Evolutionary conservation across 129 eudicot genomes (phyloP).

Genomic region (Flaveria robusta): DNA sequence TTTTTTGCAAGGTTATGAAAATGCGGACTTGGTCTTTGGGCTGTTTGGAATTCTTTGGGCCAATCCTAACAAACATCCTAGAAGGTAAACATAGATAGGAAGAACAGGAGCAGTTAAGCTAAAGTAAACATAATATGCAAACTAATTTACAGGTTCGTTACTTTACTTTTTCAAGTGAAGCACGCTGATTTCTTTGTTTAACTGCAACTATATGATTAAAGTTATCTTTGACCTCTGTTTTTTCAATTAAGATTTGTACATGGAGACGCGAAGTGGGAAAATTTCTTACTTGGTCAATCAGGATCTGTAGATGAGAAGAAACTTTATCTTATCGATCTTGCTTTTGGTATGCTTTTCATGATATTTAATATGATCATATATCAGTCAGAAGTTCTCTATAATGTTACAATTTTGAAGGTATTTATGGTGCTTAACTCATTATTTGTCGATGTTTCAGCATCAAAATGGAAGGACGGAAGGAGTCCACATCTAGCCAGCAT

Average conservation of each 20-base stretch:
- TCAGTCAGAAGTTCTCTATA: too few species aligned
- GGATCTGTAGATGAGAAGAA: conserved; percentile 88
- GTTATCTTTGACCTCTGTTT: conserved; percentile 14
- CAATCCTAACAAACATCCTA: too few species aligned
- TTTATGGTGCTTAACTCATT: too few species aligned
- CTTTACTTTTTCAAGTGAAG: conserved; percentile 19
- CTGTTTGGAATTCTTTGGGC: conserved; percentile 96
- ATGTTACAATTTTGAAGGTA: too few species aligned
- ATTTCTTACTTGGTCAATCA: conserved; percentile 94
- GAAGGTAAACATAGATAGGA: too few species aligned
- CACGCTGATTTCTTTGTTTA: too few species aligned
- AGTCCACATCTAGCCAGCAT: too few species aligned
- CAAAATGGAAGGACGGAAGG: too few species aligned
- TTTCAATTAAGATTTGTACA: conserved; percentile 74
- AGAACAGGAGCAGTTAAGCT: too few species aligned
- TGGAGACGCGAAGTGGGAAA: conserved; percentile 99
- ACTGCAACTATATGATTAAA: not conserved
- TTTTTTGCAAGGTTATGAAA: conserved; percentile 78
- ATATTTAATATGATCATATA: not conserved
- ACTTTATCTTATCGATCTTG: conserved; percentile 95
- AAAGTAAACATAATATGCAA: too few species aligned
- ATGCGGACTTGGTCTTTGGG: conserved; percentile 99
- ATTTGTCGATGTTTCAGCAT: too few species aligned
- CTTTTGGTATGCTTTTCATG: conserved; percentile 61
- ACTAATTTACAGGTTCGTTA: conserved; percentile 6